Evolutionary conservation across 176 grass and related monocot genomes (phyloP), one percentile per base, ranked within the genome.

Genomic region (Microstegium vimineum): DNA sequence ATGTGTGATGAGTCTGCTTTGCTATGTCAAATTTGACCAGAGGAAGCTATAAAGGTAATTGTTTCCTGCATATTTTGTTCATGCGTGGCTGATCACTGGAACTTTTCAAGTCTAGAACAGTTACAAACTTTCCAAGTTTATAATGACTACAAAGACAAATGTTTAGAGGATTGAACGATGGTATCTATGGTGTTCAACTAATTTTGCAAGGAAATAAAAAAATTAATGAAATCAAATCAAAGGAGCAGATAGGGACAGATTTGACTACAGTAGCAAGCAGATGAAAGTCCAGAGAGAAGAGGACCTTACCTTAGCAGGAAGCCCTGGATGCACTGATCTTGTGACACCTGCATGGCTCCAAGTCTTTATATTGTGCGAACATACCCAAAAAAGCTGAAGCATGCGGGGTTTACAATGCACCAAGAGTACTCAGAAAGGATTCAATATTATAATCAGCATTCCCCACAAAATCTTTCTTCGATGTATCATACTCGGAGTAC

Each of bases 281-380:
- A 27, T 61, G 57, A 67, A 82, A 67, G 35, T 46, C 18, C n/a
- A 37, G 73, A 30, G 41, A 69, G 69, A 41, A 4, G 40, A 72
- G 7, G 41, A 25, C 36, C 36, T 90, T 90, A 86, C 83, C 78
- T 82, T 86, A 78, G n/a, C 72, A 49, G 83, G 83, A 86, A 86
- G 79, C 66, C 73, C 79, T 90, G 88, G 88, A 36, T 60, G 64
- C 78, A 57, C 56, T 77, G 88, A 78, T 67, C 32, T 73, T 73
- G 73, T 73, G 78, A 90, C 88, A 90, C 88, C 83, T 86, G 83
- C 83, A 86, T 68, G 49, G 66, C 46, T 73, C 71, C 64, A 82
- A 60, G 78, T 60, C 51, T 82, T 86, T 90, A 86, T 90, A 73
- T 86, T 16, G 40, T 15, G 49, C 66, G 27, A 54, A 16, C 37